phyloP scores from a whole-genome alignment of 805 yeast genomes.

The Hanseniaspora nectarophila region DNA sequence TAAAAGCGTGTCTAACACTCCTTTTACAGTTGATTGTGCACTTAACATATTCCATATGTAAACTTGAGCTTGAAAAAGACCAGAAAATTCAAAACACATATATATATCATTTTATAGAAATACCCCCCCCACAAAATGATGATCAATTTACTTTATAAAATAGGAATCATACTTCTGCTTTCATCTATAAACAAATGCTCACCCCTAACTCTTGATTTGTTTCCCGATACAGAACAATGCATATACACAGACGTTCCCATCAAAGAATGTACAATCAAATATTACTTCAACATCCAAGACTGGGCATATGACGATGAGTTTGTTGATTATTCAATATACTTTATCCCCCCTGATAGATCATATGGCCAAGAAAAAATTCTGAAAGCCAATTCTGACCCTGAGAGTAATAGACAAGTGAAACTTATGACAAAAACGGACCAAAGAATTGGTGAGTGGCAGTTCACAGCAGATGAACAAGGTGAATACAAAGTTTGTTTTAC shows the following conservation, averaged over 20 bases:
- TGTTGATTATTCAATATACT: constrained; percentile 28
- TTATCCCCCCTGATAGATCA: constrained; percentile 18
- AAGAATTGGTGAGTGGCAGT: constrained; percentile 69
- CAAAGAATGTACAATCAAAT: constrained; percentile 48
- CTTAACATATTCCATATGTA: no score
- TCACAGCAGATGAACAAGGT: constrained; percentile 53
- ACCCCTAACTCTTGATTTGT: constrained; percentile 25
- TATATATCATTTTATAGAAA: no score
- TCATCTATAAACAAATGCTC: constrained; percentile 14
- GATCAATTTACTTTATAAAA: not conserved
- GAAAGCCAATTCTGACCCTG: constrained; percentile 17
- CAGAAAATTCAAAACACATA: no score
- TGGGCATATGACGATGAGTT: constrained; percentile 21
- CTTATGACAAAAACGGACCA: constrained; percentile 47
- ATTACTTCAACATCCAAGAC: constrained; percentile 26
- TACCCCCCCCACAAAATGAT: no score
- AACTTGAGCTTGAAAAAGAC: no score
- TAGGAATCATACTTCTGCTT: not conserved
- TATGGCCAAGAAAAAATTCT: constrained; percentile 19
- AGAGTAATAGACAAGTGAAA: constrained; percentile 41
- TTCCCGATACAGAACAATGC: constrained; percentile 22
- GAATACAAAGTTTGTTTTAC: constrained; percentile 82
- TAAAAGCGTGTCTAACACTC: not conserved
- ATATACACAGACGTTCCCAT: constrained; percentile 32
- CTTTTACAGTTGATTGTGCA: no score